Evolutionary conservation across 805 yeast species (phyloP), one percentile per base, ranked within the genome.

Genomic region (Wickerhamomyces hampshirensis): DNA sequence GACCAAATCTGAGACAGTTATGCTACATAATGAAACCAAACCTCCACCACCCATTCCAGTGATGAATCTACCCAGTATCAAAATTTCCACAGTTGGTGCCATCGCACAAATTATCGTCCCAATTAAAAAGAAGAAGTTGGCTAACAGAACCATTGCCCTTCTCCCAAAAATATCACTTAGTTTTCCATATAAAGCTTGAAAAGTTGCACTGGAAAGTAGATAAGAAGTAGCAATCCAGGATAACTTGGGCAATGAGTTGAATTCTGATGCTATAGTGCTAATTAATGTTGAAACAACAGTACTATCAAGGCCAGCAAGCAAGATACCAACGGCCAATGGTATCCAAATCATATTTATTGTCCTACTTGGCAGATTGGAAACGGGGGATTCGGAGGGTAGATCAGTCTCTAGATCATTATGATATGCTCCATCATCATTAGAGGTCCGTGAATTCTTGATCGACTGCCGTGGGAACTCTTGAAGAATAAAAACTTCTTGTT

Each of bases 11-110:
- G 84, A 75, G 48, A 81, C 68, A 1, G 89, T 71, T 33, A 87
- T 83, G 1, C 91, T 77, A 7, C 83, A 70, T 48, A 84, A 61
- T 0, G 86, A 66, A n/a, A 83, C 74, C 51, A 86, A 67, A 1
- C 96, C 96, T 5, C 94, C 91, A 10, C 95, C 95, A 12, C 96
- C 96, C 35, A 83, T 70, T 10, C 96, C 96, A 7, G 88, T 75
- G 28, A 87, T 63, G 41, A 83, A 74, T 47, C 86, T 61, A 5
- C 80, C 71, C 23, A 61, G 36, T 4, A 78, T 72, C 44, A 81
- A 63, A 46, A 30, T 60, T 44, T 11, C 77, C 65, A 53, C 34
- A 9, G 71, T 59, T 34, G 62, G 60, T 3, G 80, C 69, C 2
- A 67, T 30, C 5, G 73, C 77, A 51, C 84, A 78, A 28, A 76